Evolutionary conservation across 257 asterid species (phyloP), one percentile per base, ranked within the genome.

Genomic region (Lithospermum erythrorhizon): DNA sequence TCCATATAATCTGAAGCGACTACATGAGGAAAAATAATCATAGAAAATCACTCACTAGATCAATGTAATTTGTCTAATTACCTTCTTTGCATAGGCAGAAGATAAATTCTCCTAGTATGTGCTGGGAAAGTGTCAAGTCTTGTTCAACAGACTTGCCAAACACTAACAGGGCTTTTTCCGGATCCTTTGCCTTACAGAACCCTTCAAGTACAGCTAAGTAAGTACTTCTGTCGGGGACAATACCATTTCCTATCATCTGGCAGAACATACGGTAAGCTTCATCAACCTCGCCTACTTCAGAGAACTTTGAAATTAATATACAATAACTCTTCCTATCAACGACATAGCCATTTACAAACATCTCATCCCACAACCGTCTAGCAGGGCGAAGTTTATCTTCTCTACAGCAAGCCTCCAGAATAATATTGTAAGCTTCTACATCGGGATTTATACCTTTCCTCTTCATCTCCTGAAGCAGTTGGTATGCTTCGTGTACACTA

Each of bases 301-400:
- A 75, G 24, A 83, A 76, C 66, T 80, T 87, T 9, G 58, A 70
- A 32, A 87, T 81, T 16, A 91, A 82, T 51, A 87, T 79, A 37
- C 61, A 72, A 70, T 82, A 87, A 9, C 85, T 83, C 71, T 69
- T 77, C 70, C 73, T 60, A 71, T 88, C 79, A 32, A 91, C 95
- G 69, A 71, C 64, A 66, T 91, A 87, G 30, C 93, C 89, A 78
- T 81, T 78, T 47, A 87, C 72, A 75, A 91, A 87, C 98, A 91
- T 91, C 78, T 91, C 96, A 63, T 91, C 96, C 95, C 96, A 87
- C 41, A 91, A 68, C 64, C 94, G 81, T 70, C 78, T 87, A 24
- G 98, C 98, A 7, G 96, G 96, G 48, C 91, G 89, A 14, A 87
- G 53, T 23, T 87, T 79, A 72, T 87, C 95, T 27, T 83, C 94